Conservation (phyloP, 2,329 filamentous ascomycete species). For the Neoscytalidium dimidiatum region DNA sequence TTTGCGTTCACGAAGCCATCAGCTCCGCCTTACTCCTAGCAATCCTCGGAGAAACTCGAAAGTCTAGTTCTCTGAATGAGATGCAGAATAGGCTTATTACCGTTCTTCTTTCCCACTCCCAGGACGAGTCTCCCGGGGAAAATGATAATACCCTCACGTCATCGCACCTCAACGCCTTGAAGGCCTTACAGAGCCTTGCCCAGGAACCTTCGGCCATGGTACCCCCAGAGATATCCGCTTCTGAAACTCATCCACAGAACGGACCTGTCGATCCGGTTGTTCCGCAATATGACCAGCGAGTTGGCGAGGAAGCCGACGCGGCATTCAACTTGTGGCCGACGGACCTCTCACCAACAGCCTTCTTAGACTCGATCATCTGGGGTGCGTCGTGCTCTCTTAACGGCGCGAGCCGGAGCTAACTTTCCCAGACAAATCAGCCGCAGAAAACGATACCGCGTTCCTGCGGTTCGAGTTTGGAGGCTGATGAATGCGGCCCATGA, state of each 20-base stretch:
- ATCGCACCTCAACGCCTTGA: neutral
- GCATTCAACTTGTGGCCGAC: neutral
- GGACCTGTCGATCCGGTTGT: no score
- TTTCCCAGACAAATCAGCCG: neutral
- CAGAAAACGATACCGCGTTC: neutral
- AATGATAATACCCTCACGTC: neutral
- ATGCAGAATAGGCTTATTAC: slow-evolving; percentile 5
- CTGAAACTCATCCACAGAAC: no score
- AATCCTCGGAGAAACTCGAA: slow-evolving; percentile 6
- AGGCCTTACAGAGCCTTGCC: neutral
- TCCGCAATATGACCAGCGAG: neutral
- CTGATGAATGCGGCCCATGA: neutral
- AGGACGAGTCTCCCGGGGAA: neutral
- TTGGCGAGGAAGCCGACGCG: neutral
- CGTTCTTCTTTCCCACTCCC: neutral
- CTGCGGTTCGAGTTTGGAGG: neutral
- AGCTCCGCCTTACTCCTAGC: slow-evolving; percentile 13
- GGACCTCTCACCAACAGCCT: neutral
- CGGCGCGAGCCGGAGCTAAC: no score
- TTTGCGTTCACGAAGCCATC: slow-evolving; percentile 5
- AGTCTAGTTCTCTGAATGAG: neutral
- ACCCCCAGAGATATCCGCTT: no score
- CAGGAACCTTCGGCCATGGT: neutral
- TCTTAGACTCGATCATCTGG: slow-evolving; percentile 18
- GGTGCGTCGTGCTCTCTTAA: neutral